Conservation (phyloP, 164 flowering plant genomes). For the Tetracentron sinense region DNA sequence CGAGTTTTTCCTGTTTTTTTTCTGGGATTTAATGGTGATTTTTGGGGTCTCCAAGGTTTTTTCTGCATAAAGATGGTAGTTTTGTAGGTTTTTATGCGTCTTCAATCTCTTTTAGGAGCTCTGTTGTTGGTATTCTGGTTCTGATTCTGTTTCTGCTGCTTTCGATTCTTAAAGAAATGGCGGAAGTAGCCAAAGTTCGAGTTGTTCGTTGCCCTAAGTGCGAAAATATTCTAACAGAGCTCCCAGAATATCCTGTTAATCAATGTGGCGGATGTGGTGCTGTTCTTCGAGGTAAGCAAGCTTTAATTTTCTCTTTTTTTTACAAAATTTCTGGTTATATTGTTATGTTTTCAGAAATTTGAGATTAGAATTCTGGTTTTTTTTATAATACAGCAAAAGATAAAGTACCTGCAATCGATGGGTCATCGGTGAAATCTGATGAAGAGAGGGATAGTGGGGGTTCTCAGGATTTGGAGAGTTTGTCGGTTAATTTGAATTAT, state of each 20-base stretch:
- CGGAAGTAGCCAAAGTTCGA: constrained; percentile 41
- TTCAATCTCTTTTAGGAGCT: neutral
- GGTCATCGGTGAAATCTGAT: constrained; percentile 26
- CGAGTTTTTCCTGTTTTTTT: too few species aligned
- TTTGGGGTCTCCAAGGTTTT: neutral
- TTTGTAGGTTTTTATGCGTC: neutral
- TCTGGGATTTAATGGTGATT: too few species aligned
- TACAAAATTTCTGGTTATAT: too few species aligned
- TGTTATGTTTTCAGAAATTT: constrained; percentile 3
- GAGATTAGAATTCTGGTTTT: constrained; percentile 11
- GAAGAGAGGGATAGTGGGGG: constrained; percentile 23
- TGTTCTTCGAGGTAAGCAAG: constrained; percentile 47
- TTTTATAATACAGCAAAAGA: constrained; percentile 37
- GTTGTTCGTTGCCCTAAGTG: constrained; percentile 67
- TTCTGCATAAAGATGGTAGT: neutral
- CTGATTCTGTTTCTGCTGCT: too few species aligned
- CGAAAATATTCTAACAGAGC: constrained; percentile 50
- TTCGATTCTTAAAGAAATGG: constrained; percentile 25
- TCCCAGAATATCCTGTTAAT: constrained; percentile 39
- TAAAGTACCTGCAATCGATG: constrained; percentile 20
- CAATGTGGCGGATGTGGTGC: constrained; percentile 64
- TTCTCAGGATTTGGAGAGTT: constrained; percentile 19
- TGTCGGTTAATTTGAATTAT: constrained; percentile 9
- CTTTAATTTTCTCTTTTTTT: constrained; percentile 1
- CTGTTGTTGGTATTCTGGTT: too few species aligned